Evolutionary conservation across 2,329 filamentous ascomycete species (phyloP), one percentile per base, ranked within the genome.

Genomic region (Colletotrichum tofieldiae): DNA sequence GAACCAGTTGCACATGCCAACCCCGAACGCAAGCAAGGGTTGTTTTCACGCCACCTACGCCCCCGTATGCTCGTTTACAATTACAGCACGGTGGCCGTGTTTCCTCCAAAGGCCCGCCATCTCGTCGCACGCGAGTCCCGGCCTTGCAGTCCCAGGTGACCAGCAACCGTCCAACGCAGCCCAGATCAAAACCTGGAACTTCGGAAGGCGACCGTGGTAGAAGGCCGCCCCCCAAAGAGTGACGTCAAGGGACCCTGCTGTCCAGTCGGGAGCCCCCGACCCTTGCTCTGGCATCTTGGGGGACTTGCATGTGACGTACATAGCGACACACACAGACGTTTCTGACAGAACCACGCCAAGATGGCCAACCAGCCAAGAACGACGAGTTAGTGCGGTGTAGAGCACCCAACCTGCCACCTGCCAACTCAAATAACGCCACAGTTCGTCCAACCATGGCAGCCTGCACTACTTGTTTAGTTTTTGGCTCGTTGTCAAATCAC

Each of bases 181-280:
- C 16, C 20, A 3, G 37, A 56, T 23, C 37, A 9, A 39, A 59
- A 41, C 23, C 55, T 26, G 47, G n/a, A 49, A 9, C 18, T 20
- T 59, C 4, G 8, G 23, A 59, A 26, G 55, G 37, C 37, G 35
- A 41, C 39, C 41, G 35, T 37, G 35, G 35, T 37, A 37, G 35
- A 8, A 37, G 2, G 35, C 8, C 35, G 5, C 35, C 35, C 35
- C 7, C 39, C 37, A n/a, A 26, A 43, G 47, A 39, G 54, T 69
- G 69, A 72, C 69, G 69, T 72, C 69, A 72, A 52, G 54, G 54
- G 59, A 35, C 65, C 69, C 65, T 69, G 37, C 26, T 14, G 11
- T 69, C 69, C 69, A 69, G 69, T 72, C 69, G 69, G 69, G 69
- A 65, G 65, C 65, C 65, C 52, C 69, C 69, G 65, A 72, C 69